Evolutionary conservation across 495 filamentous ascomycete species (phyloP), one percentile per base, ranked within the genome.

Genomic region (Antarctomyces pellizariae): DNA sequence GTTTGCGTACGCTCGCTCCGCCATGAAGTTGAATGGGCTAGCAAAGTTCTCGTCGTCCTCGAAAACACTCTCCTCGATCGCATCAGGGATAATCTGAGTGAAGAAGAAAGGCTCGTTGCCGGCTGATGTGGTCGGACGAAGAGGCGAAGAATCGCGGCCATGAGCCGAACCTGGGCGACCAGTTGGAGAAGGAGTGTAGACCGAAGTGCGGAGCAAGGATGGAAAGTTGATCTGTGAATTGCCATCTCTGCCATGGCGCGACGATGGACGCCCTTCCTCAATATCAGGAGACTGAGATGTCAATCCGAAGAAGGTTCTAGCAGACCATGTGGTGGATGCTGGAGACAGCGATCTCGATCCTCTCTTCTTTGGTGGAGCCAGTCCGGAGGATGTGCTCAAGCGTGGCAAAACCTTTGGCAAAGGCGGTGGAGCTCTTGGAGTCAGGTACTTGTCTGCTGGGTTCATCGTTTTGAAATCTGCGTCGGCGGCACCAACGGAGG

Each of bases 361-460:
- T 14, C 56, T 44, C 33, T 54, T 54, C 24, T 50, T 56, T 5
- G 54, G 51, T 21, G 51, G 47, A n/a, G 48, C 43, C 26, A 51
- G 49, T n/a, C n/a, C n/a, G n/a, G 58, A 57, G 16, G 71, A 60
- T 4, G 68, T 70, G 13, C 59, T 59, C 8, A 66, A 39, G 13
- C 67, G 60, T 7, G 46, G 36, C 27, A 53, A 44, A 2, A 35
- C 38, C 0, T 42, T 41, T 22, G 60, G 56, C 5, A 45, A 44
- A 7, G 39, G 40, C 0, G 69, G 58, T 2, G 68, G 60, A n/a
- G 64, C 56, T 23, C 67, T 57, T 13, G 74, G 75, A 16, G 67
- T 62, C 42, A 71, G 52, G 29, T 67, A 89, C 36, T 71, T 79
- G 52, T 77, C 73, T 10, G 59, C 53, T 0, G 78, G 78, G 36